These are phyloP conservation scores for Andrographis paniculata DNA, from an alignment of 305 asterid genomes.

Conservation along the genomic window DNA sequence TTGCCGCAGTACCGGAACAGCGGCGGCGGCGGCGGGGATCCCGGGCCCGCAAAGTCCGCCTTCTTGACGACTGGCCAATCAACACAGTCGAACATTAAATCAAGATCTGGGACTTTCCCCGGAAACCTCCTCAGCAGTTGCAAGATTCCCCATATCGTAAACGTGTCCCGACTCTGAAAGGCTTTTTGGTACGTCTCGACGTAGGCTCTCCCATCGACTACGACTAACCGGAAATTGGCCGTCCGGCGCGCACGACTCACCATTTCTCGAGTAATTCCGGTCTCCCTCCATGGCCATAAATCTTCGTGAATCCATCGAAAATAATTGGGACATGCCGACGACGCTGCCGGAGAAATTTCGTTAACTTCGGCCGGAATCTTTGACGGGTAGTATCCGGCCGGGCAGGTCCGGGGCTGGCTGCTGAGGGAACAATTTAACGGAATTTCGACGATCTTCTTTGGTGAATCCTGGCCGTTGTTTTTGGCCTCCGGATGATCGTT, in stretches of 20 bases:
- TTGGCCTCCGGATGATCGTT: slow-evolving; percentile 10
- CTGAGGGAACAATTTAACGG: slow-evolving; percentile 58
- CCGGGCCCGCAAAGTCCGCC: slow-evolving; percentile 20
- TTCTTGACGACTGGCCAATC: slow-evolving; percentile 74
- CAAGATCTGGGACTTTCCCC: slow-evolving; percentile 79
- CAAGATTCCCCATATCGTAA: slow-evolving; percentile 82
- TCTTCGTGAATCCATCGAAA: slow-evolving; percentile 86
- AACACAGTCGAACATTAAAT: slow-evolving; percentile 61
- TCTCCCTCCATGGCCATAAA: slow-evolving; percentile 85
- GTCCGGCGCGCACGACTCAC: slow-evolving; percentile 57
- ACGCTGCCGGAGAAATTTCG: slow-evolving; percentile 14
- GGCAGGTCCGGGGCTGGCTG: slow-evolving; percentile 34
- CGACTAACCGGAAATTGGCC: slow-evolving; percentile 62
- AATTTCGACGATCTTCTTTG: slow-evolving; percentile 27
- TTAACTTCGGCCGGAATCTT: slow-evolving; percentile 8
- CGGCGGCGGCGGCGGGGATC: slow-evolving; percentile 80
- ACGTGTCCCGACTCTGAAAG: slow-evolving; percentile 71
- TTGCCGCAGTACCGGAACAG: slow-evolving; percentile 71
- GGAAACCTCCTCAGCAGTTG: slow-evolving; percentile 85
- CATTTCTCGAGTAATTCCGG: slow-evolving; percentile 67
- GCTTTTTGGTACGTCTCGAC: slow-evolving; percentile 42
- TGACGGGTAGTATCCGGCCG: slow-evolving; percentile 59
- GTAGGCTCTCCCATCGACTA: slow-evolving; percentile 64
- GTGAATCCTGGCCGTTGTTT: slow-evolving; percentile 16
- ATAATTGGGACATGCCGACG: slow-evolving; percentile 59